phyloP scores from a whole-genome alignment of 345 rosid genomes.

The Pelargonium nanum region DNA sequence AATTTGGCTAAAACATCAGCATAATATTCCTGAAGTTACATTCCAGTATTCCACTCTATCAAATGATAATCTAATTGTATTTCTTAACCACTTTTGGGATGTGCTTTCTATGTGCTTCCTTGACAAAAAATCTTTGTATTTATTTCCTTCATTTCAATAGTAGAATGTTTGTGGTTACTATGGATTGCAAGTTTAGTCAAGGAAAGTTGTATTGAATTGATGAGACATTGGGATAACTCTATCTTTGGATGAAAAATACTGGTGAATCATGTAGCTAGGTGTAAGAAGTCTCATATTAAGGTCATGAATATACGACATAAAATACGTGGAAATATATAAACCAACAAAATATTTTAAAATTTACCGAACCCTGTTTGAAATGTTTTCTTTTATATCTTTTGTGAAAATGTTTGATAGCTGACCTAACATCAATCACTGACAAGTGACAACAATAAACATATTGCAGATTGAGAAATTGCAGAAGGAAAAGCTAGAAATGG shows the following conservation, averaged over 20 bases:
- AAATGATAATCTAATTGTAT: not conserved
- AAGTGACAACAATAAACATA: conserved; percentile 10
- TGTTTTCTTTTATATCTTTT: not conserved
- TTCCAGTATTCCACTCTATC: not conserved
- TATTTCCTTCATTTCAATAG: not conserved
- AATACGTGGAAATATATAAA: not conserved
- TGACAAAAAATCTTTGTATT: not conserved
- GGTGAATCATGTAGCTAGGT: not conserved
- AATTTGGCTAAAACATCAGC: not conserved
- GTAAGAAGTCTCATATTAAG: not conserved
- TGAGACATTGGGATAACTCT: not conserved
- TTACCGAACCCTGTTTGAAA: not conserved
- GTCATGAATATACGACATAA: not conserved
- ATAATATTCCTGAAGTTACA: not conserved
- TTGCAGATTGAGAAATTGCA: conserved; percentile 71
- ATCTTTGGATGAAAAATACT: not conserved
- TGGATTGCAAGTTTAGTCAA: not conserved
- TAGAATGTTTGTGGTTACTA: not conserved
- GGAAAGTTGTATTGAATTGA: not conserved
- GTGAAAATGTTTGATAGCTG: conserved; percentile 3
- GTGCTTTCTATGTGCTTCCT: not conserved
- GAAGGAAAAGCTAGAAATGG: conserved; percentile 61
- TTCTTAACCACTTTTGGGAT: not conserved
- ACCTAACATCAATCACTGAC: conserved; percentile 5
- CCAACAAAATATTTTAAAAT: not conserved